phyloP scores from a whole-genome alignment of 2,329 filamentous ascomycete genomes.

The Neoscytalidium dimidiatum region DNA sequence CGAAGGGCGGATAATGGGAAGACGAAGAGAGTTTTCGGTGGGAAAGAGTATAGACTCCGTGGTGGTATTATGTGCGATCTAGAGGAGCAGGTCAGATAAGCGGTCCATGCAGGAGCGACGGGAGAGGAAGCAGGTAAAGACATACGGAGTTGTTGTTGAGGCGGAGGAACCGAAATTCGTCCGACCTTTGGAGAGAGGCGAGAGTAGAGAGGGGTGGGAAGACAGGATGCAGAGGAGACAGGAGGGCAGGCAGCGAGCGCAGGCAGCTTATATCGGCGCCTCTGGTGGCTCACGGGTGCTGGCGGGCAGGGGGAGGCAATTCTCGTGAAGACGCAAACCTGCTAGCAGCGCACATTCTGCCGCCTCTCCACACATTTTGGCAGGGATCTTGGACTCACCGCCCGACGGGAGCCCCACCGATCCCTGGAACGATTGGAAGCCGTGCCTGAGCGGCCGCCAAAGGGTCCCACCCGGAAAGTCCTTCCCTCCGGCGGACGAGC shows the following conservation, averaged over 20 bases:
- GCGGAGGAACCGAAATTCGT: background rate
- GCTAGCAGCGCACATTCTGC: slow-evolving; percentile 4
- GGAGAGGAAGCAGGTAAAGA: background rate
- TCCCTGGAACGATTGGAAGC: background rate
- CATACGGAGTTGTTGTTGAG: background rate
- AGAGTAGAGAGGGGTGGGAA: too few relatives aligned
- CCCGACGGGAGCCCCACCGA: slow-evolving; percentile 2
- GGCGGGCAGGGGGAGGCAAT: background rate
- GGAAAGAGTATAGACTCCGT: background rate
- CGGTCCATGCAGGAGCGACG: background rate
- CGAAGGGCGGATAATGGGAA: background rate
- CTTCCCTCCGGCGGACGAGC: background rate
- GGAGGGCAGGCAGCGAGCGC: background rate
- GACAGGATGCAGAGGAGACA: background rate
- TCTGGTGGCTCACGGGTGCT: background rate
- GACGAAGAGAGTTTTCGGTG: background rate
- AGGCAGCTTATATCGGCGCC: slow-evolving; percentile 2
- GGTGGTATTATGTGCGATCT: background rate
- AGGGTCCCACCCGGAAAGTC: slow-evolving; percentile 6
- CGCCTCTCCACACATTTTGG: slow-evolving; percentile 8
- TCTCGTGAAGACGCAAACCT: slow-evolving; percentile 1
- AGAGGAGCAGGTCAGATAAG: background rate
- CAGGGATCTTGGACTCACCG: background rate
- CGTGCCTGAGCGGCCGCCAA: background rate
- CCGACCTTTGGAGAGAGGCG: background rate